These are phyloP conservation scores for Sonneratia alba DNA, from an alignment of 345 rosid genomes.

Conservation along the genomic window DNA sequence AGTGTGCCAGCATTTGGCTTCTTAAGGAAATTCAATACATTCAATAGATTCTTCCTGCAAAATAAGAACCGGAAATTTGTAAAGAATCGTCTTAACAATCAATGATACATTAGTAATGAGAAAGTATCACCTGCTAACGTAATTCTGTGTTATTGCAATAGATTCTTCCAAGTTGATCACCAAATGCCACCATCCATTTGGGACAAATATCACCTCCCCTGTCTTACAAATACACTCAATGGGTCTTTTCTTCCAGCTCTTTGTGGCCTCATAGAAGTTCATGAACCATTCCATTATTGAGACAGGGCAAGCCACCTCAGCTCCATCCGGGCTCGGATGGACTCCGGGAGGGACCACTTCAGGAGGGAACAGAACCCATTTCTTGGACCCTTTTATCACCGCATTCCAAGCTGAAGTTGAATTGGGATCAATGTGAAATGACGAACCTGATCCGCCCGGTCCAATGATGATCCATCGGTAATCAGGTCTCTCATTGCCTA, in stretches of 20 bases:
- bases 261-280: slow-evolving; percentile 87
- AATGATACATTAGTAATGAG: not conserved
- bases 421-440: slow-evolving; percentile 97
- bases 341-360: slow-evolving; percentile 93
- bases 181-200: slow-evolving; percentile 99
- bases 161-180: slow-evolving; percentile 95
- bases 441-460: slow-evolving; percentile 91
- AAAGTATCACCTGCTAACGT: slow-evolving; percentile 66
- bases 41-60: slow-evolving; percentile 78
- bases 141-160: slow-evolving; percentile 89
- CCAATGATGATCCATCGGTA: slow-evolving; percentile 93
- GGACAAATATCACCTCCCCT: slow-evolving; percentile 91
- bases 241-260: slow-evolving; percentile 63
- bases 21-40: slow-evolving; percentile 76
- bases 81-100: not conserved
- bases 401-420: slow-evolving; percentile 99
- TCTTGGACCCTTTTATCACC: slow-evolving; percentile 81
- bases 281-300: slow-evolving; percentile 97
- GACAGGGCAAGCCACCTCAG: slow-evolving; percentile 96
- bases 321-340: slow-evolving; percentile 92
- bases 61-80: not conserved
- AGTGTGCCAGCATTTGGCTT: slow-evolving; percentile 75
- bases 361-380: slow-evolving; percentile 94
- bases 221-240: slow-evolving; percentile 87
- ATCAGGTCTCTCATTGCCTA: slow-evolving; percentile 80